phyloP scores from a whole-genome alignment of 1,284 basidiomycete genomes.

The Ceratobasidium sp. region DNA sequence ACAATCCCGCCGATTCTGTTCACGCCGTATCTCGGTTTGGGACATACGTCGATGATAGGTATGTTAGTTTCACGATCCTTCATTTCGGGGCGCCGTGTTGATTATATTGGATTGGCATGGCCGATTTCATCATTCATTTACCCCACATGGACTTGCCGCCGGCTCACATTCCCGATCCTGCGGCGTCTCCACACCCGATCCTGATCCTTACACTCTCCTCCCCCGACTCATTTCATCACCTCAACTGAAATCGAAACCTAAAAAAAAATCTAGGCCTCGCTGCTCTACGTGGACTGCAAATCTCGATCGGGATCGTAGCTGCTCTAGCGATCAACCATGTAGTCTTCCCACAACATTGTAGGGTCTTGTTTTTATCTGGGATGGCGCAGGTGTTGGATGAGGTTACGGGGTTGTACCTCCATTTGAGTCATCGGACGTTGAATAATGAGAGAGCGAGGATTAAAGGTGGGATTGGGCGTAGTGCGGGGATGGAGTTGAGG shows the following conservation, averaged over 20 bases:
- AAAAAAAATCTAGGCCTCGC: conserved; percentile 63
- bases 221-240: too few relatives aligned
- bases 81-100: too few relatives aligned
- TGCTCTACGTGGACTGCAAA: conserved; percentile 61
- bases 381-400: conserved; percentile 61
- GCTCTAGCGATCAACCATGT: conserved; percentile 64
- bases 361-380: conserved; percentile 65
- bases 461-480: conserved; percentile 47
- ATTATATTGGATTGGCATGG: too few relatives aligned
- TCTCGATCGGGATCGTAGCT: conserved; percentile 63
- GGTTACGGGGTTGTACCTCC: conserved; percentile 63
- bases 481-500: conserved; percentile 62
- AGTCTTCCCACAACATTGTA: conserved; percentile 65
- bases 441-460: conserved; percentile 56
- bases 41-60: conserved; percentile 53
- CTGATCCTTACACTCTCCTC: too few relatives aligned
- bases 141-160: too few relatives aligned
- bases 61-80: conserved; percentile 56
- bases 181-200: too few relatives aligned
- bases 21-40: conserved; percentile 58
- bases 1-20: conserved; percentile 65
- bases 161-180: too few relatives aligned
- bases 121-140: too few relatives aligned
- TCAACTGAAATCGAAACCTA: too few relatives aligned
- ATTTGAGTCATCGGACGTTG: conserved; percentile 59